Evolutionary conservation across 176 grass and related monocot species (phyloP).

Genomic region (Chloris gayana): DNA sequence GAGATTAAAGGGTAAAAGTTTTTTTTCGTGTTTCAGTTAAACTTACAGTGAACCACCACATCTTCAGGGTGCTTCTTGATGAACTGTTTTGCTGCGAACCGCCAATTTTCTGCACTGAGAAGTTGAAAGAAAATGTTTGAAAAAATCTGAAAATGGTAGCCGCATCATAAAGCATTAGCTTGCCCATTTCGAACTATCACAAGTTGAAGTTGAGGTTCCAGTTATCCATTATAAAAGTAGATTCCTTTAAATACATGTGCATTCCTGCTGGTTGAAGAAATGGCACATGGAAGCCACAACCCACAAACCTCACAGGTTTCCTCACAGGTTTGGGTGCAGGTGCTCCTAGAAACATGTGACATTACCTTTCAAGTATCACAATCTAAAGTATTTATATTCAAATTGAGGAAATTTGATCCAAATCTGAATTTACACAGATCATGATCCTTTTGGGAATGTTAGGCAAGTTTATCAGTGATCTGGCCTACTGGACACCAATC

Average conservation of each 20-base stretch:
- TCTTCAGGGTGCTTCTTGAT: slow-evolving; percentile 76
- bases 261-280: background rate
- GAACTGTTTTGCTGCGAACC: slow-evolving; percentile 83
- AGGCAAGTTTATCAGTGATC: background rate
- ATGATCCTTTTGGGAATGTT: background rate
- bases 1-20: background rate
- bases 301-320: too few relatives aligned
- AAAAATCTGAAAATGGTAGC: slow-evolving; percentile 22
- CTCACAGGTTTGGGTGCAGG: background rate
- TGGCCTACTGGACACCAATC: background rate
- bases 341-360: background rate
- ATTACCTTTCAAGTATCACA: background rate
- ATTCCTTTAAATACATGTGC: slow-evolving; percentile 9
- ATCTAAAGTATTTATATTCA: too few relatives aligned
- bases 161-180: background rate
- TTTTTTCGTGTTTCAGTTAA: background rate
- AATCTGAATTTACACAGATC: background rate
- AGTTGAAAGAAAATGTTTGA: slow-evolving; percentile 21
- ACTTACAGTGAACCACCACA: slow-evolving; percentile 85
- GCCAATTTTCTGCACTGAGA: slow-evolving; percentile 86
- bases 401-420: background rate
- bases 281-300: background rate
- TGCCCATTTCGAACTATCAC: background rate
- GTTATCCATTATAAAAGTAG: background rate
- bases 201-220: slow-evolving; percentile 17